phyloP scores from a whole-genome alignment of 257 asterid genomes.

The Solanum infundibuliforme region DNA sequence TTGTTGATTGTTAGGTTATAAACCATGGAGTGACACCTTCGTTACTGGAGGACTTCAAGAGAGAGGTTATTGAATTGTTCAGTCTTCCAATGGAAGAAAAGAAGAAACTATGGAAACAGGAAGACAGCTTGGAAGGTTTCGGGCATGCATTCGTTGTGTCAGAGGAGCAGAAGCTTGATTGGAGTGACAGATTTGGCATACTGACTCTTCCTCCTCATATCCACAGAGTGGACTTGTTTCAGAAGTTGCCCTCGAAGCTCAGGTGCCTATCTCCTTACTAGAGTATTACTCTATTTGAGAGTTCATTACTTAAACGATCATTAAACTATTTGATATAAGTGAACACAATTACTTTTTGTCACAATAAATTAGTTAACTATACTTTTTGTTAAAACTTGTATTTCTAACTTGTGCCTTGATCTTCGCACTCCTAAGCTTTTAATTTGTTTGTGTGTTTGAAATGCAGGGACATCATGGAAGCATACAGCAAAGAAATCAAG shows the following conservation, averaged over 20 bases:
- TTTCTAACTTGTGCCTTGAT: neutral
- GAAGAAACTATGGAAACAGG: conserved; percentile 29
- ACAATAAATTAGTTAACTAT: no score
- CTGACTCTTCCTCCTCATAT: conserved; percentile 28
- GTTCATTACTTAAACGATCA: no score
- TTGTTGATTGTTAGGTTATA: no score
- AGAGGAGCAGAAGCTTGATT: conserved; percentile 48
- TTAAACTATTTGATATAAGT: no score
- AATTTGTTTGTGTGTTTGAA: neutral
- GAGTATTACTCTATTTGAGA: no score
- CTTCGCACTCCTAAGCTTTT: neutral
- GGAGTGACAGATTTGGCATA: no score
- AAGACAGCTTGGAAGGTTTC: conserved; percentile 38
- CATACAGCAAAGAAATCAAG: conserved; percentile 20
- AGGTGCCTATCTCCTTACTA: no score
- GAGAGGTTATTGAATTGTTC: conserved; percentile 6
- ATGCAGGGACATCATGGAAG: conserved; percentile 28
- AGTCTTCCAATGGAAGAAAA: conserved; percentile 34
- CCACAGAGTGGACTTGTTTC: conserved; percentile 20
- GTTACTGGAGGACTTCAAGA: no score
- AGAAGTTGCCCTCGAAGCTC: conserved; percentile 25
- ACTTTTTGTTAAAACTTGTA: neutral
- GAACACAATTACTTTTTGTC: no score
- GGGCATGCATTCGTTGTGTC: conserved; percentile 38
- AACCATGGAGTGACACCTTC: no score